phyloP scores from a whole-genome alignment of 345 rosid genomes.

The Corymbia maculata region DNA sequence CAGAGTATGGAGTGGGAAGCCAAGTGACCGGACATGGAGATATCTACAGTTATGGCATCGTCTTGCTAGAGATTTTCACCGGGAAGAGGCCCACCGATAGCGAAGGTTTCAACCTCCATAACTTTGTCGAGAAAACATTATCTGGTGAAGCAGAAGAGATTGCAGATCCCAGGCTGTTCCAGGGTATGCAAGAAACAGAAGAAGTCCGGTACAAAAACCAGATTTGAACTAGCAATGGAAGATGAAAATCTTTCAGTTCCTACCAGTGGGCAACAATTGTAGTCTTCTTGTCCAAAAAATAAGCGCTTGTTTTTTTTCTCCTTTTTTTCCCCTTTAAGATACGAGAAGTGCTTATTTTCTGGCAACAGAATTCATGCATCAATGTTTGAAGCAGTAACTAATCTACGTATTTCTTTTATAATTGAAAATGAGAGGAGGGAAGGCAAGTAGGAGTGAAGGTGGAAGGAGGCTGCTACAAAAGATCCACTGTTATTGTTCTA shows the following conservation, averaged over 20 bases:
- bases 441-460: neutral
- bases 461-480: neutral
- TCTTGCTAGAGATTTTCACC: constrained; percentile 9
- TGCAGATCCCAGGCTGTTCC: neutral
- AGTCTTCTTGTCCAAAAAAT: neutral
- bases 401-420: neutral
- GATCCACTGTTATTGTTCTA: neutral
- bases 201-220: neutral
- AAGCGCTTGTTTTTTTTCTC: neutral
- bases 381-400: neutral
- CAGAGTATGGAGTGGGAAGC: constrained; percentile 10
- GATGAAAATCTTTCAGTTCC: neutral
- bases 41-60: constrained; percentile 12
- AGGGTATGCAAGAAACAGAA: neutral
- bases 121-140: neutral
- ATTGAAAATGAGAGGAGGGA: neutral
- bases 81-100: constrained; percentile 4
- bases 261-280: neutral
- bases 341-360: neutral
- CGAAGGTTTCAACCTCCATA: neutral
- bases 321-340: neutral
- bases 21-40: constrained; percentile 3
- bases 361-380: neutral
- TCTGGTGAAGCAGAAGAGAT: neutral
- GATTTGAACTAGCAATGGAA: neutral